These are phyloP conservation scores for Gnaphalium uliginosum DNA, from an alignment of 129 eudicot species.

Conservation along the genomic window DNA sequence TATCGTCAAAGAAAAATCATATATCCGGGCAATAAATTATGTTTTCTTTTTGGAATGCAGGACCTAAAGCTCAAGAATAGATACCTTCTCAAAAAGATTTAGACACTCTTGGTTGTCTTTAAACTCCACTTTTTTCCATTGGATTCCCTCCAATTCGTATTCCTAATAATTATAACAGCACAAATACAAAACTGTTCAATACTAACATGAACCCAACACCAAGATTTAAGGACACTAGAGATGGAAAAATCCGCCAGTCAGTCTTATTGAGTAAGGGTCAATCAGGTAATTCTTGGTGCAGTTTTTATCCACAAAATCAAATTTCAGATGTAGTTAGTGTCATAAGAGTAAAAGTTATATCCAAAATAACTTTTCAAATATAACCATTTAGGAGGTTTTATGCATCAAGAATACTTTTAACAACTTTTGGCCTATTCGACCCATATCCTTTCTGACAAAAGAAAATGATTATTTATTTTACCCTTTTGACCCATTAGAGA, in stretches of 20 bases:
- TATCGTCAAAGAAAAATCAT: background rate
- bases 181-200: background rate
- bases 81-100: constrained; percentile 93
- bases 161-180: constrained; percentile 48
- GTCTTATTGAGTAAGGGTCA: background rate
- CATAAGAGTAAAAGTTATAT: background rate
- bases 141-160: constrained; percentile 85
- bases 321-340: background rate
- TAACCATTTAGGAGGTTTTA: background rate
- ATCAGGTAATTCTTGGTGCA: background rate
- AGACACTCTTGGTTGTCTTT: constrained; percentile 90
- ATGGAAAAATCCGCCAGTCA: background rate
- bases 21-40: background rate
- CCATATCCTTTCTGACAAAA: background rate
- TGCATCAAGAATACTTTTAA: background rate
- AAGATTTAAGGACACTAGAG: background rate
- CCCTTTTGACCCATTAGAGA: background rate
- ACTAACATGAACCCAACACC: background rate
- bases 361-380: background rate
- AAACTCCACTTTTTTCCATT: constrained; percentile 81
- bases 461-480: background rate
- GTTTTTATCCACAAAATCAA: background rate
- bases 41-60: background rate
- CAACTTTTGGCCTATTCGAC: background rate
- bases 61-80: background rate